Base-by-base conservation (phyloP, 2,329 filamentous ascomycete genomes). In the Ophiocordyceps sinensis region DNA sequence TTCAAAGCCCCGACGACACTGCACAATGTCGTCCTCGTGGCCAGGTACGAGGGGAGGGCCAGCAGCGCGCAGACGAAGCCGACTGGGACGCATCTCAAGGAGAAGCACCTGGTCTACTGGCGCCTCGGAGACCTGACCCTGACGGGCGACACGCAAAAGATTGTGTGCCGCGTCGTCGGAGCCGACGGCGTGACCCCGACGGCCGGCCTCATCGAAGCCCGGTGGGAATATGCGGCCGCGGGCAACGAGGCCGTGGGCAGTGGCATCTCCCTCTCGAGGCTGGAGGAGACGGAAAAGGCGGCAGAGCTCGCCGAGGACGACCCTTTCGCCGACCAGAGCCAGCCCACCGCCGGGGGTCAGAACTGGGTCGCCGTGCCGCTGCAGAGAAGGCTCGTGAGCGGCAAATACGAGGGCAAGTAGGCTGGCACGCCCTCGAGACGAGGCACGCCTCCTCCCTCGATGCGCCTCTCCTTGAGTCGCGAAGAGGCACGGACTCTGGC, bases 51-150 rank as follows among this genome's bases (percentile, higher is more conserved):
- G 36, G 79, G 81, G 31, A 72, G 70, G 47, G 77, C 83, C 0
- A 71, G 66, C 4, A 71, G 73, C 14, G 85, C 79, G 42, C 82
- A 86, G 59, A 85, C 80, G 13, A 89, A 88, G 56, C 85, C 85
- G 1, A 65, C 74, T 1, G 85, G 85, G n/a, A 86, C 77, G 1
- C 87, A 89, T 53, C 67, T 82, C 19, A 82, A 81, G 51, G 84
- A 89, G 36, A 81, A 81, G 53, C 78, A 79, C 37, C 56, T 86
- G 21, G 78, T 91, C 12, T 87, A 84, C 66, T 93, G 85, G 85
- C 77, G 80, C 13, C 62, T 91, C 1, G 80, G 80, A 37, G 82
- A 93, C 46, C 66, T 96, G 14, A 82, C 77, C 0, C 68, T 82
- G 35, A 73, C 71, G 14, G 64, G 74, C 9, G 77, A 77, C 39